phyloP scores from a whole-genome alignment of 1,284 basidiomycete species.

The Dichomitus squalens region DNA sequence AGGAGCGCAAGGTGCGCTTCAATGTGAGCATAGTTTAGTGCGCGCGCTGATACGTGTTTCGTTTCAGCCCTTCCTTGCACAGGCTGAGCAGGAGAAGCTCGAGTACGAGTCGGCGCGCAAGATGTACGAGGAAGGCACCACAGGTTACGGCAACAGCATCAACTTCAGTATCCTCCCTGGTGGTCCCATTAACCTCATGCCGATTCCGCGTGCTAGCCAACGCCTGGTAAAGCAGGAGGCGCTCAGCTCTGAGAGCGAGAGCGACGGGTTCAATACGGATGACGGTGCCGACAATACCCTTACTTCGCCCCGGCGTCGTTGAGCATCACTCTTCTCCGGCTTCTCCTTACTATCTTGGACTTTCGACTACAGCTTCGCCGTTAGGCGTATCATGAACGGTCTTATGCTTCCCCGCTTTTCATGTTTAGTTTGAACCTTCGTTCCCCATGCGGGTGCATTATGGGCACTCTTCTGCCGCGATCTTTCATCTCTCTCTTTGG shows the following conservation, averaged over 20 bases:
- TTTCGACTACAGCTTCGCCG: constrained; percentile 15
- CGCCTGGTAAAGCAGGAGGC: constrained; percentile 59
- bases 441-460: constrained; percentile 1
- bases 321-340: constrained; percentile 13
- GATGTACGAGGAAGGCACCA: constrained; percentile 81
- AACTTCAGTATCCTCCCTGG: constrained; percentile 77
- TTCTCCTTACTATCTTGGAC: constrained; percentile 16
- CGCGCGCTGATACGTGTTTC: constrained; percentile 5
- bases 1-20: constrained; percentile 79
- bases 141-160: constrained; percentile 69
- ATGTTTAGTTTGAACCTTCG: constrained; percentile 6
- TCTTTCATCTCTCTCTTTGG: constrained; percentile 12
- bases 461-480: constrained; percentile 11
- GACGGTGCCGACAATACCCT: constrained; percentile 37
- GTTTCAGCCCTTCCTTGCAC: constrained; percentile 81
- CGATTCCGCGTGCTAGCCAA: constrained; percentile 46
- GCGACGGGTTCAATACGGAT: constrained; percentile 56
- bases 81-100: constrained; percentile 91
- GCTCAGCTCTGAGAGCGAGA: constrained; percentile 61
- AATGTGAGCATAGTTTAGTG: constrained; percentile 6
- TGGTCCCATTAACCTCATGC: constrained; percentile 49
- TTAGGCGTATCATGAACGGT: constrained; percentile 21
- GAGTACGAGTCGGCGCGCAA: constrained; percentile 84
- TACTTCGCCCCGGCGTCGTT: constrained; percentile 19
- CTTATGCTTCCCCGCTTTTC: constrained; percentile 17